Percentiles rank a stretch among this genome's conserved stretches.
phyloP scores from a whole-genome alignment of 495 filamentous ascomycete genomes.

The Rostrohypoxylon terebratum region DNA sequence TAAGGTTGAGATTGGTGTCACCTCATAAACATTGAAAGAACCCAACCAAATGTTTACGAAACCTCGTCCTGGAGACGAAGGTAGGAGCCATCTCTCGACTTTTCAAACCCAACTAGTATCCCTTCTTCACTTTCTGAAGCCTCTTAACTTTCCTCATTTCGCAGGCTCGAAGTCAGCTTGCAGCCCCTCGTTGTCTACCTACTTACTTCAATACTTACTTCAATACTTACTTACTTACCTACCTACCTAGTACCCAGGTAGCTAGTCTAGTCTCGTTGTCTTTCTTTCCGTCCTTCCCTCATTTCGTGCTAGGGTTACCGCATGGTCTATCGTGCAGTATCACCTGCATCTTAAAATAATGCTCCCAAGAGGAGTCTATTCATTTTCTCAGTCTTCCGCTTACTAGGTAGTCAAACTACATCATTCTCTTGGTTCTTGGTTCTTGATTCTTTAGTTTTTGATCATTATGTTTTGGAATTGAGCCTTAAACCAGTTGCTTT shows the following conservation, averaged over 20 bases:
- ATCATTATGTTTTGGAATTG: constrained; percentile 53
- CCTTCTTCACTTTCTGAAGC: constrained; percentile 14
- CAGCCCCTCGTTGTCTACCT: constrained; percentile 20
- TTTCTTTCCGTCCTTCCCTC: constrained; percentile 46
- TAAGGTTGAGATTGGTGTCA: constrained; percentile 37
- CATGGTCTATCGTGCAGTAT: constrained; percentile 39
- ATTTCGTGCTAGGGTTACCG: constrained; percentile 44
- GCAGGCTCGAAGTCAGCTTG: constrained; percentile 38
- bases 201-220: too few species aligned
- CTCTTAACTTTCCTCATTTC: constrained; percentile 7
- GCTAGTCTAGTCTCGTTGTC: constrained; percentile 11
- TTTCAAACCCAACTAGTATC: neutral
- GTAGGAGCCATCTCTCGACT: constrained; percentile 15
- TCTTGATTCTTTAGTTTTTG: constrained; percentile 27
- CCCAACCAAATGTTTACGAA: constrained; percentile 41
- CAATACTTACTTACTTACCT: too few species aligned
- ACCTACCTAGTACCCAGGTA: neutral
- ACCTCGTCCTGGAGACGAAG: constrained; percentile 35
- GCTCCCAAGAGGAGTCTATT: constrained; percentile 42
- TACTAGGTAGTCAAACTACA: constrained; percentile 44
- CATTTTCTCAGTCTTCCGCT: constrained; percentile 41
- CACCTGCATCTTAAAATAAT: constrained; percentile 45
- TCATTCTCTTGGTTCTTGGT: constrained; percentile 37
- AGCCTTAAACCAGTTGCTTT: constrained; percentile 40
- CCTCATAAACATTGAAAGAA: constrained; percentile 44